Percentiles rank a stretch among this genome's conserved stretches.
These are phyloP conservation scores for Cafeteria roenbergensis DNA, from an alignment of 108 stramenopile genomes.

Conservation along the genomic window DNA sequence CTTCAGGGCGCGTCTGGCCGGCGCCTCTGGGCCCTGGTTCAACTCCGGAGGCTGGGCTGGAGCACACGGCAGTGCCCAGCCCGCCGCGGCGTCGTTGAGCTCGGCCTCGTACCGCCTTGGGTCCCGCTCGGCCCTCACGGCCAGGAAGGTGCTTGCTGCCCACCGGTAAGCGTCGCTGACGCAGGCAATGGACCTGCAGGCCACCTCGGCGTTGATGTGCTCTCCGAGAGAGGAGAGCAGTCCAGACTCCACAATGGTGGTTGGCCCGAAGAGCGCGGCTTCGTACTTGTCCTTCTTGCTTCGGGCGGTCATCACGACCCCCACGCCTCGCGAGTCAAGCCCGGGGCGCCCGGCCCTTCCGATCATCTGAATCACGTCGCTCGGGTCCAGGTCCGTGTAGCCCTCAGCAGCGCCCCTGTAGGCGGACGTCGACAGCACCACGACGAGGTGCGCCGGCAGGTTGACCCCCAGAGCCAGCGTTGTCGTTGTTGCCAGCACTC, in stretches of 20 bases:
- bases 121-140: too few species aligned
- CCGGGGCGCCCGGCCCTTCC: neutral
- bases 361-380: neutral
- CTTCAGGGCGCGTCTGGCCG: too few species aligned
- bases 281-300: neutral
- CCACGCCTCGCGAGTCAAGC: neutral
- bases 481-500: neutral
- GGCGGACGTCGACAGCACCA: neutral
- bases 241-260: neutral
- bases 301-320: neutral
- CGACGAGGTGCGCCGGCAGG: neutral
- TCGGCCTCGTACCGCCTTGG: too few species aligned
- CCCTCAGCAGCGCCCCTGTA: neutral
- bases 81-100: too few species aligned
- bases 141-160: too few species aligned
- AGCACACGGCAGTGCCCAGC: too few species aligned
- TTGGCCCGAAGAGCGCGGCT: neutral
- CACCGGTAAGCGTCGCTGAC: neutral
- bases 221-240: neutral
- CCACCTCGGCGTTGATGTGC: neutral
- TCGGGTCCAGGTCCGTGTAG: neutral
- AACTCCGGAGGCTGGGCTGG: too few species aligned
- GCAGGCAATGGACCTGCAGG: neutral
- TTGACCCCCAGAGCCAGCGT: neutral
- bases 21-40: too few species aligned